phyloP scores from a whole-genome alignment of 768 basidiomycete species.

The Daedaleopsis sinensis region DNA sequence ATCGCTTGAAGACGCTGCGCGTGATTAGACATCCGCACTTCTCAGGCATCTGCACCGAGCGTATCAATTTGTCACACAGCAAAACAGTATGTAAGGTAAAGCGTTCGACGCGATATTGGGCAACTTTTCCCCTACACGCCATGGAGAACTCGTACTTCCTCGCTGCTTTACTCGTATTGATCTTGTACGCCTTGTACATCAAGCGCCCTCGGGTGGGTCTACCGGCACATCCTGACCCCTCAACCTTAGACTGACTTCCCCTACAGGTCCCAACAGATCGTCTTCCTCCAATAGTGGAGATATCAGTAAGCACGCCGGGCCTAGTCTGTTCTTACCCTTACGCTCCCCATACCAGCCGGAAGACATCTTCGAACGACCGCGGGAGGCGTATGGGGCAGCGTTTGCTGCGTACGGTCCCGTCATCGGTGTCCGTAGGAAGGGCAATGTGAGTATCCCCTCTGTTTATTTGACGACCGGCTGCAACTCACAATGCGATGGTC shows the following conservation, averaged over 20 bases:
- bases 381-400: slow-evolving; percentile 36
- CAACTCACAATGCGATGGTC: neutral
- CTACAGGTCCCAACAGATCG: slow-evolving; percentile 15
- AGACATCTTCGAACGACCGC: slow-evolving; percentile 38
- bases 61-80: neutral
- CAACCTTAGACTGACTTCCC: neutral
- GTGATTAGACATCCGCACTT: neutral
- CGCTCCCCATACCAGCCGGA: slow-evolving; percentile 11
- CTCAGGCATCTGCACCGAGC: neutral
- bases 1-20: neutral
- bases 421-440: slow-evolving; percentile 36
- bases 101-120: neutral
- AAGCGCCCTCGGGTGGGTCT: slow-evolving; percentile 14
- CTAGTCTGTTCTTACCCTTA: no score
- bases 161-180: slow-evolving; percentile 1
- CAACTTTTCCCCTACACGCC: neutral
- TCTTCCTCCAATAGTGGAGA: slow-evolving; percentile 24
- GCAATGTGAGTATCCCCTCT: slow-evolving; percentile 25
- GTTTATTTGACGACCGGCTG: no score
- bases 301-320: slow-evolving; percentile 4
- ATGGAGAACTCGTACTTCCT: slow-evolving; percentile 22
- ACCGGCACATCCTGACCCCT: neutral
- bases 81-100: neutral
- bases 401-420: slow-evolving; percentile 34
- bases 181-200: slow-evolving; percentile 3